Base-by-base conservation (phyloP, 345 rosid species). In the Eutrema japonicum region DNA sequence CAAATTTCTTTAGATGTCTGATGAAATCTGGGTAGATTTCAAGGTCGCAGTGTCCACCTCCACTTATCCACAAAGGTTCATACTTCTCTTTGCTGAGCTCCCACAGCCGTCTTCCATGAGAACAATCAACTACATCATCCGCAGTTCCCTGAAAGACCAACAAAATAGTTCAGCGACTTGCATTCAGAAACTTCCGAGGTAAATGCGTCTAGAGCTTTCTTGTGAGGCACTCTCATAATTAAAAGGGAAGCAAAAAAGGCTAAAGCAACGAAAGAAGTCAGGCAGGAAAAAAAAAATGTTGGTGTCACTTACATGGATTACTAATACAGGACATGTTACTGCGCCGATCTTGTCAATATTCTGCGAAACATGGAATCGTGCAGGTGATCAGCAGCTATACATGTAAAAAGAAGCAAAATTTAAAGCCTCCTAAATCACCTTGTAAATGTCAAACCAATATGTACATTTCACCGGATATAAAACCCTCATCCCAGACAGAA, bases 361-460 rank as follows among this genome's bases (percentile, higher is more conserved):
- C 98, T 94, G 95, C 0, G 2, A 64, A 80, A 77, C 53, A 5
- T 54, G 62, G 45, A 18, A 52, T 26, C 3, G 47, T 18, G 3
- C 11, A 16, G 38, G 67, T 59, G 26, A 55, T 30, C 9, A 43
- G 10, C 32, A 40, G 32, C 68, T 26, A 57, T 30, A 40, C 13
- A 73, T 55, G 1, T n/a, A 56, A 76, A 10, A 66, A 71, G 18
- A 71, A 70, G 12, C 13, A 69, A 71, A 32, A 36, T 36, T 49
- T 10, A 6, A 55, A 26, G 8, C 40, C 10, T 3, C 2, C 33
- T 26, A 66, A 37, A 62, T 79, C 75, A 91, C 98, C 96, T 93
- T 91, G 85, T 83, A 93, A 72, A 93, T 93, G 64, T 91, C 98
- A 76, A 93, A 93, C 98, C 98, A 93, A 75, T 84, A 93, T 10